Conservation (phyloP, 768 basidiomycete species). For the Boletus vermiculosoides region DNA sequence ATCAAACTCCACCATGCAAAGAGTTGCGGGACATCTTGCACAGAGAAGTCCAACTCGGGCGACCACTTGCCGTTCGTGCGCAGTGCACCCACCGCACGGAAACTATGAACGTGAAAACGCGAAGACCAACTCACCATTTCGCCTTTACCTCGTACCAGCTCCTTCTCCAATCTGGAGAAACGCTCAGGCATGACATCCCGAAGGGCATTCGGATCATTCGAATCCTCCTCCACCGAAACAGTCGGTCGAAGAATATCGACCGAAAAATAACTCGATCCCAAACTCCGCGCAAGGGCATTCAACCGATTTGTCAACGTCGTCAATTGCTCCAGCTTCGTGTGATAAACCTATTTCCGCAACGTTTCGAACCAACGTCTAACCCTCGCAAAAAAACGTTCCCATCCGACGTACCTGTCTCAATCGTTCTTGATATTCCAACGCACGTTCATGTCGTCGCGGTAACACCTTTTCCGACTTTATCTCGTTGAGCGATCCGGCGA, state of each 20-base stretch:
- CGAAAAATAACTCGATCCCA: constrained; percentile 58
- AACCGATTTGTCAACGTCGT: constrained; percentile 69
- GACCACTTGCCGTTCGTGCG: not conserved
- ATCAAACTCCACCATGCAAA: not conserved
- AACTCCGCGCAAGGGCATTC: constrained; percentile 52
- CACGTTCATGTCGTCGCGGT: constrained; percentile 67
- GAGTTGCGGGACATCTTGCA: not conserved
- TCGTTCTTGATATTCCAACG: constrained; percentile 73
- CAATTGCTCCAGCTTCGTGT: constrained; percentile 75
- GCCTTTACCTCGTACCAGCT: constrained; percentile 79
- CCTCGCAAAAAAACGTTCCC: not conserved
- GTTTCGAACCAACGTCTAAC: not conserved
- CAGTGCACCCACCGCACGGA: not conserved
- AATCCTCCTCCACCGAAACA: constrained; percentile 41
- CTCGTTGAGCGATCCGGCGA: constrained; percentile 61
- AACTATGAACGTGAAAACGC: not conserved
- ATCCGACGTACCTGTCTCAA: constrained; percentile 61
- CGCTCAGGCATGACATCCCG: constrained; percentile 79
- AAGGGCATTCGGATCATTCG: constrained; percentile 40
- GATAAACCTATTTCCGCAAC: constrained; percentile 53
- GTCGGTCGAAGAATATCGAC: constrained; percentile 53
- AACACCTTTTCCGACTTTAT: constrained; percentile 69
- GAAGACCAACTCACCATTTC: constrained; percentile 64
- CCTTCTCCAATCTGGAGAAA: constrained; percentile 78
- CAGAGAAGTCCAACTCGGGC: not conserved